Evolutionary conservation across 2,329 filamentous ascomycete genomes (phyloP).

Genomic region (Cercospora sojina): DNA sequence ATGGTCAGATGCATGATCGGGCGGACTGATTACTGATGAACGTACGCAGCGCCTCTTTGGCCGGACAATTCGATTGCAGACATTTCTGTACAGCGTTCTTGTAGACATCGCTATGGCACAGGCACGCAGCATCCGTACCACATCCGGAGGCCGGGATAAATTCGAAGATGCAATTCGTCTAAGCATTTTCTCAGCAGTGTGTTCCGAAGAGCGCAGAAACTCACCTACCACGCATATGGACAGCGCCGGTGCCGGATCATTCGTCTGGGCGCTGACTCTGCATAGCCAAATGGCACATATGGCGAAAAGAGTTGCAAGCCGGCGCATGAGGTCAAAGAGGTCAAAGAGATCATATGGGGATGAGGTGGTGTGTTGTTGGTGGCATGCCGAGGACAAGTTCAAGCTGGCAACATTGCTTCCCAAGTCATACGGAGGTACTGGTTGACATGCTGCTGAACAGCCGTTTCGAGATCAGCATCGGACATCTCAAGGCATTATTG

Average conservation of each 20-base stretch:
- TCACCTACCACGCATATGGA: slow-evolving; percentile 8
- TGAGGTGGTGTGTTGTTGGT: neutral
- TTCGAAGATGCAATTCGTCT: slow-evolving; percentile 12
- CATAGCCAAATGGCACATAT: neutral
- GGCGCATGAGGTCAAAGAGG: neutral
- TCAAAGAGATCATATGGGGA: neutral
- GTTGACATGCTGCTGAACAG: neutral
- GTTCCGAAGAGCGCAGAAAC: neutral
- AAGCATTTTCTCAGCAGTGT: neutral
- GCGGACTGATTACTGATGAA: neutral
- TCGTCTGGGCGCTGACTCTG: neutral
- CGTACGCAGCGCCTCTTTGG: slow-evolving; percentile 11
- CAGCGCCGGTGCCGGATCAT: neutral
- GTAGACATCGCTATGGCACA: slow-evolving; percentile 1
- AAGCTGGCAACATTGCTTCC: neutral
- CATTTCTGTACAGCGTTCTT: slow-evolving; percentile 5
- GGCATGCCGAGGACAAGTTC: neutral
- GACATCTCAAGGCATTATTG: neutral
- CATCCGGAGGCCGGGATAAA: slow-evolving; percentile 11
- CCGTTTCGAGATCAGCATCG: neutral
- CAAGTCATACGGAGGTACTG: neutral
- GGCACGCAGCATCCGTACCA: slow-evolving; percentile 18
- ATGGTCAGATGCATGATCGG: neutral
- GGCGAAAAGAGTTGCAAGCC: neutral
- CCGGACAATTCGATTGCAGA: slow-evolving; percentile 13